phyloP scores from a whole-genome alignment of 2,329 filamentous ascomycete genomes.

The Xylariaceae sp. region DNA sequence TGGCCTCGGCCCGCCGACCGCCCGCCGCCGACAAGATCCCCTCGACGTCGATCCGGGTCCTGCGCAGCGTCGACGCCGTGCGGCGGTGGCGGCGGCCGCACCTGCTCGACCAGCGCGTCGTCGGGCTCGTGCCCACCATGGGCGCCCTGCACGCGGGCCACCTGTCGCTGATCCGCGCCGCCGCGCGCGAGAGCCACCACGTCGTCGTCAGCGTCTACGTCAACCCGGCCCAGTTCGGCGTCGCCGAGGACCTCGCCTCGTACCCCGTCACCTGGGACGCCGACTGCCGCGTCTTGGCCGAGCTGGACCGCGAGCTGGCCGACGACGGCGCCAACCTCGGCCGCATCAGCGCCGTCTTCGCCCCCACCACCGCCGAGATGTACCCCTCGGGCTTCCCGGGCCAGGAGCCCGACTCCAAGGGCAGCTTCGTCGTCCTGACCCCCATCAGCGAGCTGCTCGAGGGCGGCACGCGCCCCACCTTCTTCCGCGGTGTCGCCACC shows the following conservation, averaged over 20 bases:
- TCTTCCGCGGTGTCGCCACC: conserved; percentile 93
- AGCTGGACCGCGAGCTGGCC: conserved; percentile 67
- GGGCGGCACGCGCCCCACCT: conserved; percentile 79
- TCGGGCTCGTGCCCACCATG: conserved; percentile 95
- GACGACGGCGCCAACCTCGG: conserved; percentile 52
- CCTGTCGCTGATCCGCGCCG: conserved; percentile 74
- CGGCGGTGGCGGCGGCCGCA: conserved; percentile 63
- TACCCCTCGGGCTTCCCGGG: conserved; percentile 74
- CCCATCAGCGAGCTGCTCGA: conserved; percentile 77
- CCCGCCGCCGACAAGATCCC: conserved; percentile 39
- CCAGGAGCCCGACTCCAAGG: conserved; percentile 66
- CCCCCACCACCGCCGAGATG: conserved; percentile 74
- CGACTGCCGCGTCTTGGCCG: conserved; percentile 60
- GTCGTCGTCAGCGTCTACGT: conserved; percentile 91
- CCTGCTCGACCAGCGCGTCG: conserved; percentile 57
- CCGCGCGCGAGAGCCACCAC: conserved; percentile 74
- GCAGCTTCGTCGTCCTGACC: conserved; percentile 86
- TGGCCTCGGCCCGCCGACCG: conserved; percentile 14
- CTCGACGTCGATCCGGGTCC: conserved; percentile 57
- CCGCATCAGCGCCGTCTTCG: conserved; percentile 74
- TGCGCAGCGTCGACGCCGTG: conserved; percentile 66
- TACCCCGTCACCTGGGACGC: conserved; percentile 87
- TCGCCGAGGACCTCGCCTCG: conserved; percentile 76
- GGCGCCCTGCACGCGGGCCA: conserved; percentile 93
- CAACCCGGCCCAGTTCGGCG: conserved; percentile 93